These are phyloP conservation scores for Zychaea mexicana DNA, from an alignment of 371 early-diverging fungal species.

Conservation along the genomic window DNA sequence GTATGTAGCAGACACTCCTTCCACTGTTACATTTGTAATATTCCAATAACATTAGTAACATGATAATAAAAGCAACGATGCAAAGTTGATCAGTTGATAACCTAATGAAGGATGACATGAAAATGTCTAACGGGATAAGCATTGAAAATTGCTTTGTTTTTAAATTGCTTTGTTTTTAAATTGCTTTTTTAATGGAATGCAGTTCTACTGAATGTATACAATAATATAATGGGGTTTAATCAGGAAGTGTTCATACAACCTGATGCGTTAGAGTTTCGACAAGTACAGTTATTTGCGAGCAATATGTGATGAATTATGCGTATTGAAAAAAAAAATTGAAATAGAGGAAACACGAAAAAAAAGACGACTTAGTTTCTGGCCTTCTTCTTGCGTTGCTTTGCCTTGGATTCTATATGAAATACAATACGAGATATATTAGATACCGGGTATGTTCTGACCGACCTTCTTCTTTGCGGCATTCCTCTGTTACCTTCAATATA, in stretches of 20 bases:
- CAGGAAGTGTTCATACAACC: neutral
- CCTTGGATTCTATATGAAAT: constrained; percentile 31
- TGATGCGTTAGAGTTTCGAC: too few species aligned
- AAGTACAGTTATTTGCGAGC: too few species aligned
- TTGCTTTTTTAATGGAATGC: neutral
- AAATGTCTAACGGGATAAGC: too few species aligned
- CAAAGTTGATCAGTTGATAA: too few species aligned
- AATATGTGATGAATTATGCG: neutral
- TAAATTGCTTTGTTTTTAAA: neutral
- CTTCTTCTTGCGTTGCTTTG: constrained; percentile 29
- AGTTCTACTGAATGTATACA: neutral
- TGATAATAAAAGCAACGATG: too few species aligned
- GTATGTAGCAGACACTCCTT: too few species aligned
- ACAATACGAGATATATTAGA: neutral
- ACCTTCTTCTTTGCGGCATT: neutral
- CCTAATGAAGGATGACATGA: too few species aligned
- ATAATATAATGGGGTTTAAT: neutral
- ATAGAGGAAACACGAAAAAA: neutral
- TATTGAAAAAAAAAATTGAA: neutral
- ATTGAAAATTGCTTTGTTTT: too few species aligned
- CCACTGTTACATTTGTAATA: too few species aligned
- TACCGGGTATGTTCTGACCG: neutral
- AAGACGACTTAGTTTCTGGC: constrained; percentile 8
- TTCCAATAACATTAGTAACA: too few species aligned
- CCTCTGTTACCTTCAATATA: constrained; percentile 55